Percentiles rank a stretch among this genome's conserved stretches.
Evolutionary conservation across 352 stramenopile genomes (phyloP).

Genomic region (Pythium aquatile): DNA sequence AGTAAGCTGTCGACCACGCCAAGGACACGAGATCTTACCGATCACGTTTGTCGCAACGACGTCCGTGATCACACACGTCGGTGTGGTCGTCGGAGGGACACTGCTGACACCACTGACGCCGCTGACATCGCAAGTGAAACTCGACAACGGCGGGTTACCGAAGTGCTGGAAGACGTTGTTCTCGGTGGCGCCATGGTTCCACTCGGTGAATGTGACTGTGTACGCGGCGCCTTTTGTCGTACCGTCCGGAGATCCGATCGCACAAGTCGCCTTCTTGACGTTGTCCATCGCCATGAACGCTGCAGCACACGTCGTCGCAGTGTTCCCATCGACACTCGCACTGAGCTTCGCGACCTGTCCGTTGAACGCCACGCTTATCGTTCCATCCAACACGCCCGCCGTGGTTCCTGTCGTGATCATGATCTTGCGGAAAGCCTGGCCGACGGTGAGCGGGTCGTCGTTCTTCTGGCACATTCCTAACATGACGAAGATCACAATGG

Average conservation of each 20-base stretch:
- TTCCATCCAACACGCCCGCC: slow-evolving; percentile 30
- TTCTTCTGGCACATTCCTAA: slow-evolving; percentile 85
- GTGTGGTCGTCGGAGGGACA: slow-evolving; percentile 41
- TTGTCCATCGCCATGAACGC: slow-evolving; percentile 47
- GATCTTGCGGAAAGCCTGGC: slow-evolving; percentile 62
- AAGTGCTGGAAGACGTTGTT: slow-evolving; percentile 84
- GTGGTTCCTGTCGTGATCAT: slow-evolving; percentile 46
- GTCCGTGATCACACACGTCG: slow-evolving; percentile 71
- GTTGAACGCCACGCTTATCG: slow-evolving; percentile 48
- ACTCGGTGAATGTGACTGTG: slow-evolving; percentile 67
- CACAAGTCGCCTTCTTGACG: slow-evolving; percentile 40
- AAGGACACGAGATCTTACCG: slow-evolving; percentile 28
- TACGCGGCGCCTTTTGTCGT: slow-evolving; percentile 55
- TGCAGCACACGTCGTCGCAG: slow-evolving; percentile 31
- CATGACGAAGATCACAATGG: not conserved
- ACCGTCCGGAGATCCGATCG: slow-evolving; percentile 30
- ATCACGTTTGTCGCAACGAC: slow-evolving; percentile 48
- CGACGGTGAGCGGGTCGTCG: slow-evolving; percentile 79
- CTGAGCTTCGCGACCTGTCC: slow-evolving; percentile 43
- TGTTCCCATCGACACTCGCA: slow-evolving; percentile 37
- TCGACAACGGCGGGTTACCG: slow-evolving; percentile 67
- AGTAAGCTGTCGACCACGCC: too few relatives aligned
- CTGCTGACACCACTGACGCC: slow-evolving; percentile 44
- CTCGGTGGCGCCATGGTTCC: slow-evolving; percentile 53
- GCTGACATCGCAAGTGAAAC: slow-evolving; percentile 78